Conservation (phyloP, 352 stramenopile species). For the Globisporangium iwayamae region DNA sequence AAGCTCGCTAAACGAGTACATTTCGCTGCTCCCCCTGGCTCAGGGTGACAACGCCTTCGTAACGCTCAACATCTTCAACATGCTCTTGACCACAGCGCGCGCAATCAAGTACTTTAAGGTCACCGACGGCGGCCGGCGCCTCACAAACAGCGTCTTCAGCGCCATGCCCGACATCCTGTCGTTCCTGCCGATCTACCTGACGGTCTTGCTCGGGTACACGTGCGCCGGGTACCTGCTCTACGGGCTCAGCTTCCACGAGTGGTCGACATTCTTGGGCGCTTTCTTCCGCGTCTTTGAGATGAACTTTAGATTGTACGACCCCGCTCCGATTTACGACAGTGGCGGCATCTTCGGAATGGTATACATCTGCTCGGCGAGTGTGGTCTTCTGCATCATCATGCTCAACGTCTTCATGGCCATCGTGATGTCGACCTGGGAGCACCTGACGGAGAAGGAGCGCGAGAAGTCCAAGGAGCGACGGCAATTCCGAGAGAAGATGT, state of each 20-base stretch:
- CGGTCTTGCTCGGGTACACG: slow-evolving; percentile 63
- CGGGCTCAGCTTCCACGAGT: slow-evolving; percentile 57
- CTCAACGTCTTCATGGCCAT: slow-evolving; percentile 81
- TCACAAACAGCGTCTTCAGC: slow-evolving; percentile 60
- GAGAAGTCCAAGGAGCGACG: slow-evolving; percentile 41
- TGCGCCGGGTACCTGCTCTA: slow-evolving; percentile 68
- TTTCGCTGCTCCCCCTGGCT: slow-evolving; percentile 31
- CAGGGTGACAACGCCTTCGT: slow-evolving; percentile 53
- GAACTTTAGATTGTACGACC: slow-evolving; percentile 73
- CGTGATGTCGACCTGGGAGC: slow-evolving; percentile 71
- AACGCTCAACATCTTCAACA: slow-evolving; percentile 59
- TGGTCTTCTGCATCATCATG: slow-evolving; percentile 79
- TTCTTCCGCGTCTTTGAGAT: slow-evolving; percentile 72
- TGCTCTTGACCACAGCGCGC: slow-evolving; percentile 49
- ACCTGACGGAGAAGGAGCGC: slow-evolving; percentile 45
- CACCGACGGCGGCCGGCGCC: slow-evolving; percentile 46
- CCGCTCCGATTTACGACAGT: slow-evolving; percentile 61
- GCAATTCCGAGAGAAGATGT: slow-evolving; percentile 40
- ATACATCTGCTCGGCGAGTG: slow-evolving; percentile 61
- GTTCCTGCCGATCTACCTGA: slow-evolving; percentile 68
- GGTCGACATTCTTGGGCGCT: slow-evolving; percentile 50
- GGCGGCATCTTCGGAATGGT: slow-evolving; percentile 51
- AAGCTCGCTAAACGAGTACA: slow-evolving; percentile 50
- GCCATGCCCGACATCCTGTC: slow-evolving; percentile 66
- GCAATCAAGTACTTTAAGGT: slow-evolving; percentile 73